phyloP scores from a whole-genome alignment of 2,329 filamentous ascomycete species.

The Hypomyces perniciosus region DNA sequence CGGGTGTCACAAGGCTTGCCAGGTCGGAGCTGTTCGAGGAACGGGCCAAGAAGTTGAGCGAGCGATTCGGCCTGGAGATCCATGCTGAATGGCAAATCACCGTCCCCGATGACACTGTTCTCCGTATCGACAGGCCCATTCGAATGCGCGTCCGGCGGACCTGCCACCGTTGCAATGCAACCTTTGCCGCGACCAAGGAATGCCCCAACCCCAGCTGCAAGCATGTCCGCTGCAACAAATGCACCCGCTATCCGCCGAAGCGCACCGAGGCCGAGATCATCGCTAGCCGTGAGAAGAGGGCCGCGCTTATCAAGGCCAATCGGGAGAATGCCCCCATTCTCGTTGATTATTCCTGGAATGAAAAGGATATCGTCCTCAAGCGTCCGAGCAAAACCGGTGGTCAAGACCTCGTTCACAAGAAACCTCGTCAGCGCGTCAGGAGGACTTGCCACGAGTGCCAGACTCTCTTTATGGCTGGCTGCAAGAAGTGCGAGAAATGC shows the following conservation, averaged over 20 bases:
- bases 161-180: slow-evolving; percentile 74
- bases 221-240: slow-evolving; percentile 75
- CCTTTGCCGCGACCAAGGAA: slow-evolving; percentile 66
- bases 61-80: slow-evolving; percentile 51
- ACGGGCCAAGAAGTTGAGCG: slow-evolving; percentile 49
- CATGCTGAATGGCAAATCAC: slow-evolving; percentile 47
- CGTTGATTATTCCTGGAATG: slow-evolving; percentile 40
- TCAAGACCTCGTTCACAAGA: slow-evolving; percentile 66
- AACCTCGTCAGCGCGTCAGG: slow-evolving; percentile 65
- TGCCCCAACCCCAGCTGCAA: slow-evolving; percentile 68
- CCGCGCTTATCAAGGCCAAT: slow-evolving; percentile 46
- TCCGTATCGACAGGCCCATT: slow-evolving; percentile 68
- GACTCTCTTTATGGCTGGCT: slow-evolving; percentile 51
- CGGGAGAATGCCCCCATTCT: slow-evolving; percentile 51
- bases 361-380: slow-evolving; percentile 49
- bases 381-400: slow-evolving; percentile 60
- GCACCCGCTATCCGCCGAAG: slow-evolving; percentile 66
- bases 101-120: slow-evolving; percentile 46
- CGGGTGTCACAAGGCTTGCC: slow-evolving; percentile 36
- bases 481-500: slow-evolving; percentile 62
- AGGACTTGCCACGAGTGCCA: slow-evolving; percentile 72
- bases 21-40: slow-evolving; percentile 49
- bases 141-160: slow-evolving; percentile 71
- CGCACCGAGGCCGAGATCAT: slow-evolving; percentile 51
- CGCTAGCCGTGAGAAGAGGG: slow-evolving; percentile 46